Evolutionary conservation across 352 stramenopile species (phyloP), one percentile per base, ranked within the genome.

Genomic region (Phytophthora agathidicida): DNA sequence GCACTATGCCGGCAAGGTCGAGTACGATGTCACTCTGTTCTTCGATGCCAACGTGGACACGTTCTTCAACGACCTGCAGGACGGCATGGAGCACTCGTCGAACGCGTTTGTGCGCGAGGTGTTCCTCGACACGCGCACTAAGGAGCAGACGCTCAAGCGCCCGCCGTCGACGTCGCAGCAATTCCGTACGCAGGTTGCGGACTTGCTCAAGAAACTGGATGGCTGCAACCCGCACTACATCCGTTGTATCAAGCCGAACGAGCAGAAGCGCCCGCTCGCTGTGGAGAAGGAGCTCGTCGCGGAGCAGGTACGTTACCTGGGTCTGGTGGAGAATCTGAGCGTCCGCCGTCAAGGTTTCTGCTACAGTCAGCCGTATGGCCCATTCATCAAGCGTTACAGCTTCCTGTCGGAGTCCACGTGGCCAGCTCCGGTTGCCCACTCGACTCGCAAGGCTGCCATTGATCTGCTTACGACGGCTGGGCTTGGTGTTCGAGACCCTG

Each of bases 211-310:
- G 60, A 87, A 91, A 55, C 68, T 97, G 24, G 86, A 94, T 48
- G 80, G 77, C 13, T 97, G 90, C 62, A 87, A 95, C 60, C 91
- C 89, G 20, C 84, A 96, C 67, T 97, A 97, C 73, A 93, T 97
- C 27, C 87, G 89, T 38, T 96, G 88, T 60, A 96, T 97, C 58
- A 97, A 97, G 61, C 82, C 87, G 2, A 97, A 97, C 53, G 86
- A 96, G 39, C 73, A 91, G 24, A 97, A 97, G 67, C 51, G 68
- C n/a, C 77, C 84, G n/a, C 62, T 89, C 17, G 59, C 69, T 24
- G 77, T 88, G 27, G 80, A 93, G 62, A 77, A 82, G 45, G 71
- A 73, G 37, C 77, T 91, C 23, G 77, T 95, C 19, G 50, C 66
- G 5, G 80, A 96, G 50, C 86, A 96, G 51, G 81, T 94, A 28